Conservation (phyloP, 2,329 filamentous ascomycete species). For the Microascus cirrosus region DNA sequence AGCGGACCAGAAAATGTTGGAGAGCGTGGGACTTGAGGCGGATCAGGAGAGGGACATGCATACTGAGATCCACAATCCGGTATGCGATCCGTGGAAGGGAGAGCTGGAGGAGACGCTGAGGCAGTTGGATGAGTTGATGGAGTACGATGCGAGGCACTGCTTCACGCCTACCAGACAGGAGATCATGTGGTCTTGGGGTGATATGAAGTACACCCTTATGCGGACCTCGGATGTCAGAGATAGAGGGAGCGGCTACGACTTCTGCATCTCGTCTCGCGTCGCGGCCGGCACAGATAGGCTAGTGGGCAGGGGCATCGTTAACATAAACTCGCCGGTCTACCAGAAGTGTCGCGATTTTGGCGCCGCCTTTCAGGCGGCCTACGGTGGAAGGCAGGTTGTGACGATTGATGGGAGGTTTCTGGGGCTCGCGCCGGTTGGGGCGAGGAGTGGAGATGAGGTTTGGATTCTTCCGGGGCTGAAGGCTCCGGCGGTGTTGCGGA, state of each 20-base stretch:
- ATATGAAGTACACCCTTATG: constrained; percentile 10
- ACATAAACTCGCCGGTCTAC: constrained; percentile 8
- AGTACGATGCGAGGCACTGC: constrained; percentile 9
- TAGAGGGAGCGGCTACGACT: constrained; percentile 10
- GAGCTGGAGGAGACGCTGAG: constrained; percentile 10
- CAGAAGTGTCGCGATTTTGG: constrained; percentile 10
- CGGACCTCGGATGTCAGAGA: constrained; percentile 7
- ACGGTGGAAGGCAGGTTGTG: constrained; percentile 13
- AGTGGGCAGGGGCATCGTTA: constrained; percentile 10
- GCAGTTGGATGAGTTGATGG: constrained; percentile 9
- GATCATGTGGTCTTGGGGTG: constrained; percentile 11
- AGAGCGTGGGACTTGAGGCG: constrained; percentile 16
- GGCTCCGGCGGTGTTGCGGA: constrained; percentile 9
- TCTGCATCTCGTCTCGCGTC: constrained; percentile 10
- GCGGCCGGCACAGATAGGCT: constrained; percentile 8
- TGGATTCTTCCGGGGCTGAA: constrained; percentile 12
- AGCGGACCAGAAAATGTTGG: constrained; percentile 20
- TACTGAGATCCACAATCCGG: constrained; percentile 5
- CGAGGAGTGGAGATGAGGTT: constrained; percentile 11
- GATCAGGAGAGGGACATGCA: constrained; percentile 1
- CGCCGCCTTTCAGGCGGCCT: constrained; percentile 9
- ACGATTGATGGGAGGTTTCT: constrained; percentile 9
- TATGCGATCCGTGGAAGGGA: constrained; percentile 11
- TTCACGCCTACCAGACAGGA: constrained; percentile 10
- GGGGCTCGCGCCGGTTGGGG: constrained; percentile 10